Conservation (phyloP, 208 protist genomes). For the Zelonia costaricensis region DNA sequence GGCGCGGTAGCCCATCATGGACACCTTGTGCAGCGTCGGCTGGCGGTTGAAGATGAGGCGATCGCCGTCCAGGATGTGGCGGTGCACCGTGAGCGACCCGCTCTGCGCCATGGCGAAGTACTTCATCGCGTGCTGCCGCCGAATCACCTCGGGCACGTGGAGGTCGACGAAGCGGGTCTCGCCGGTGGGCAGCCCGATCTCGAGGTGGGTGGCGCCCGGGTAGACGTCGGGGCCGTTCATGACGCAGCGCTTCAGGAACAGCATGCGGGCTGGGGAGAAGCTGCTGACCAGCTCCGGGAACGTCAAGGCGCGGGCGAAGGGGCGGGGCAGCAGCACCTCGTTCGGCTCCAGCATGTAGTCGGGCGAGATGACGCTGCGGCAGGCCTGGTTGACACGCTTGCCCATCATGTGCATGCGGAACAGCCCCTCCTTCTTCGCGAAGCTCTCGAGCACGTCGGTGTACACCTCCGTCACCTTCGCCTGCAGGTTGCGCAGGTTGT, state of each 20-base stretch:
- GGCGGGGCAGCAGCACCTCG: conserved; percentile 94
- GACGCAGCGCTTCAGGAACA: conserved; percentile 94
- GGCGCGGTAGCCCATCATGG: conserved; percentile 98
- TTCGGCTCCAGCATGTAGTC: conserved; percentile 97
- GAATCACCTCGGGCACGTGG: conserved; percentile 63
- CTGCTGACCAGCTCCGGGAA: conserved; percentile 95
- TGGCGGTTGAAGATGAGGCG: conserved; percentile 99
- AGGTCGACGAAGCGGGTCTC: conserved; percentile 84
- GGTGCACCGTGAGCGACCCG: conserved; percentile 90
- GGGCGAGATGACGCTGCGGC: conserved; percentile 99
- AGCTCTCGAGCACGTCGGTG: conserved; percentile 68
- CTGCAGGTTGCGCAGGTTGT: conserved; percentile 88
- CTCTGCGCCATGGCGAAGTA: conserved; percentile 82
- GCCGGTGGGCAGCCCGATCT: conserved; percentile 72
- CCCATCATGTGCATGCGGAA: conserved; percentile 99
- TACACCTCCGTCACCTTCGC: conserved; percentile 84
- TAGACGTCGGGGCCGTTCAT: conserved; percentile 97
- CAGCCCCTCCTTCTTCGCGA: conserved; percentile 99
- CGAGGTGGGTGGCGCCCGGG: conserved; percentile 98
- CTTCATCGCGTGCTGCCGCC: conserved; percentile 76
- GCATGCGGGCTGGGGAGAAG: conserved; percentile 67
- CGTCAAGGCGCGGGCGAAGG: conserved; percentile 95
- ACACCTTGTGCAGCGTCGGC: conserved; percentile 99
- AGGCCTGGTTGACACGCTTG: conserved; percentile 99
- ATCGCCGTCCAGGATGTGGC: conserved; percentile 98